Evolutionary conservation across 768 basidiomycete species (phyloP).

Genomic region (Lactarius pseudohatsudake): DNA sequence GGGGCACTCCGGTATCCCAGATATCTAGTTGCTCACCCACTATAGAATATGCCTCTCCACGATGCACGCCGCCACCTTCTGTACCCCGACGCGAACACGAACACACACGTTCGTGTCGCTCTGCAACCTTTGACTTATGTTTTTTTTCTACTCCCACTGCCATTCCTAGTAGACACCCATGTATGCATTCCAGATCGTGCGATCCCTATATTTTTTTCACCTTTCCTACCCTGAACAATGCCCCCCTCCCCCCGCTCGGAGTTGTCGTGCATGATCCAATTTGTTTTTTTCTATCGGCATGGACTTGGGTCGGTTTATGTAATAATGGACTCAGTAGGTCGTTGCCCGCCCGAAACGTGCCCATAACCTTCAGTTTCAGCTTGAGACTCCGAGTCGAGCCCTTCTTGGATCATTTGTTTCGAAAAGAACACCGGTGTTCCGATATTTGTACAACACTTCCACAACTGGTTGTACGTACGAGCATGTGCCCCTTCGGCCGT

Average conservation of each 20-base stretch:
- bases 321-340: neutral
- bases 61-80: constrained; percentile 4
- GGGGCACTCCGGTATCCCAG: neutral
- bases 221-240: neutral
- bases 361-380: too few relatives aligned
- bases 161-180: constrained; percentile 17
- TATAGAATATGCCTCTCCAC: constrained; percentile 3
- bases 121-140: neutral
- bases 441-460: too few relatives aligned
- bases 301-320: neutral
- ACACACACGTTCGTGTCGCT: neutral
- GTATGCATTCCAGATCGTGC: constrained; percentile 12
- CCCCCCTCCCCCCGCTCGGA: neutral
- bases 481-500: neutral
- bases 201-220: neutral
- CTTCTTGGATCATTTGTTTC: too few relatives aligned
- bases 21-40: neutral
- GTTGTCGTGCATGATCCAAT: neutral
- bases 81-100: neutral
- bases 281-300: neutral
- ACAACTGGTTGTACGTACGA: too few relatives aligned
- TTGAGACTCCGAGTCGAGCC: too few relatives aligned
- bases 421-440: too few relatives aligned
- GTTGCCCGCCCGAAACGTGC: neutral
- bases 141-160: neutral